Percentiles rank a stretch among this genome's conserved stretches.
Conservation (phyloP, 208 protist species). For the Tetramitus jugosus region DNA sequence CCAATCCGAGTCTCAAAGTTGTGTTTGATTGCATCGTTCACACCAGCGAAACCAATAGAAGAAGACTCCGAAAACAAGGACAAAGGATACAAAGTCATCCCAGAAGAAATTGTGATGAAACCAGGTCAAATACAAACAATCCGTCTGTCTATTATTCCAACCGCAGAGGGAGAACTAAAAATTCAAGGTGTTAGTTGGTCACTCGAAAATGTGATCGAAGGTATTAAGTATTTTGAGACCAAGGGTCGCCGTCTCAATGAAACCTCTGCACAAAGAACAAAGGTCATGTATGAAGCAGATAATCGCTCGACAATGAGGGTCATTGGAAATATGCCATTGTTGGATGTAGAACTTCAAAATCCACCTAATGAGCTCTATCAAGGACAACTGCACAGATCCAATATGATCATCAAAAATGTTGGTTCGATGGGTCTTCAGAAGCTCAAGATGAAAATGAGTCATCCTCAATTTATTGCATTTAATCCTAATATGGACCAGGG, state of each 20-base stretch:
- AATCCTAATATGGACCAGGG: background rate
- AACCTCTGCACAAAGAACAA: background rate
- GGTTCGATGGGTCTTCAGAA: background rate
- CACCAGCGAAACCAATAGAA: background rate
- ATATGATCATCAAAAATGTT: background rate
- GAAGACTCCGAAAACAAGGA: background rate
- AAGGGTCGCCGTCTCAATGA: conserved; percentile 13
- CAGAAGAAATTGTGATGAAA: background rate
- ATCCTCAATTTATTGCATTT: background rate
- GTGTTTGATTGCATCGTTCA: background rate
- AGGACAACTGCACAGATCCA: background rate
- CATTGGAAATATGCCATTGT: background rate
- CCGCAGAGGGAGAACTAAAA: background rate
- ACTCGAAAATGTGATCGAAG: background rate
- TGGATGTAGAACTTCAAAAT: background rate
- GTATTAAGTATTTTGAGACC: background rate
- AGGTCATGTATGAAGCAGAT: conserved; percentile 3
- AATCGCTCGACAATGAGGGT: background rate
- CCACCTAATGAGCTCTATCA: background rate
- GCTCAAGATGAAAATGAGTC: background rate
- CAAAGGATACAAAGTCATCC: background rate
- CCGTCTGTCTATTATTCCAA: background rate
- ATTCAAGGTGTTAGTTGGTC: background rate
- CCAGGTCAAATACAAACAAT: background rate
- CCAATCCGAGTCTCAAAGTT: background rate